Percentiles rank a stretch among this genome's conserved stretches.
Evolutionary conservation across 2,329 filamentous ascomycete species (phyloP).

Genomic region (Aspergillus novoparasiticus): DNA sequence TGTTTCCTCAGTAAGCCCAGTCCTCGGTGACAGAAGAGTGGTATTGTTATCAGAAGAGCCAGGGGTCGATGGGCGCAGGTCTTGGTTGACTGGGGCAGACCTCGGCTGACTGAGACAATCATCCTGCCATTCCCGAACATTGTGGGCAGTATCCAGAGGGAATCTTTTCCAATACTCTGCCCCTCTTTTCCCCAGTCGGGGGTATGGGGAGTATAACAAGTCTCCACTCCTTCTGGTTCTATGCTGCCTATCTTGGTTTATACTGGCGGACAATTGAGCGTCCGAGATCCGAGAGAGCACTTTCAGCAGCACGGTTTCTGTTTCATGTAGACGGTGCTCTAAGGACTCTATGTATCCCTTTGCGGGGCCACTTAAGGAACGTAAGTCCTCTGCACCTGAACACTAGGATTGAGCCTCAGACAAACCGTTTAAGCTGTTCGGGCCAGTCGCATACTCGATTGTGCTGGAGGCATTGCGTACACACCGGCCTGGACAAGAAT

Average conservation of each 20-base stretch:
- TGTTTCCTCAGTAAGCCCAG: neutral
- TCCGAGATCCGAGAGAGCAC: slow-evolving; percentile 38
- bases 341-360: slow-evolving; percentile 51
- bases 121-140: slow-evolving; percentile 41
- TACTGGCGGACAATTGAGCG: slow-evolving; percentile 31
- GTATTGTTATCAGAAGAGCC: neutral
- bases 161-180: slow-evolving; percentile 42
- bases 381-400: neutral
- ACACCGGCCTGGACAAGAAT: slow-evolving; percentile 33
- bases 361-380: slow-evolving; percentile 43
- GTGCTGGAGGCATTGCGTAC: slow-evolving; percentile 38
- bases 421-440: slow-evolving; percentile 41
- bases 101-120: slow-evolving; percentile 22
- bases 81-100: neutral
- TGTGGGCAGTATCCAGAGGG: slow-evolving; percentile 36
- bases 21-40: neutral
- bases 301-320: slow-evolving; percentile 43
- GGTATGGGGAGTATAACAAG: slow-evolving; percentile 20
- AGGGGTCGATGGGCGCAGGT: neutral
- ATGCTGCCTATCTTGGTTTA: slow-evolving; percentile 14
- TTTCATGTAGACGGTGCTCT: slow-evolving; percentile 46
- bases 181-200: slow-evolving; percentile 34
- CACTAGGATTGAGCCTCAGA: neutral
- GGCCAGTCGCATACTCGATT: slow-evolving; percentile 42
- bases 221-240: neutral